phyloP scores from a whole-genome alignment of 164 flowering plant species.

The Chloranthus sessilifolius region DNA sequence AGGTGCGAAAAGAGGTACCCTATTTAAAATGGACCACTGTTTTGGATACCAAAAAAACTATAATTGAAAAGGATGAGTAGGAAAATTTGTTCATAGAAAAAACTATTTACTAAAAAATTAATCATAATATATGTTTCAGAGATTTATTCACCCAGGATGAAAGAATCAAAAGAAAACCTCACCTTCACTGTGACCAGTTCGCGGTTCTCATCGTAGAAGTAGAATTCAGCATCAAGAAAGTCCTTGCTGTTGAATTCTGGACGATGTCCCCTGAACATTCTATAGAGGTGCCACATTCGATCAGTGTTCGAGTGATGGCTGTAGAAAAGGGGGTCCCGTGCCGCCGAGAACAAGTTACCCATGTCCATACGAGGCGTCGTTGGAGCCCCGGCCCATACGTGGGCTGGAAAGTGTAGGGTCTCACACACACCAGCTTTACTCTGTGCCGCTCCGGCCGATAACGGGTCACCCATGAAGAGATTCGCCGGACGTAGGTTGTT shows the following conservation, averaged over 20 bases:
- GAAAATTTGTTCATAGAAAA: too few relatives aligned
- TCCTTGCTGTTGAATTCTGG: background rate
- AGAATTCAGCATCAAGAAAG: slow-evolving; percentile 3
- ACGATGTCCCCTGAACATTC: background rate
- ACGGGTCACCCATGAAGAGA: background rate
- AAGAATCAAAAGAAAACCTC: too few relatives aligned
- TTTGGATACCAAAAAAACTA: too few relatives aligned
- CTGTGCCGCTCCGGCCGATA: background rate
- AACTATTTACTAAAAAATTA: too few relatives aligned
- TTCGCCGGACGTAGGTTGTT: background rate
- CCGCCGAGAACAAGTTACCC: slow-evolving; percentile 5
- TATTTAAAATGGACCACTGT: too few relatives aligned
- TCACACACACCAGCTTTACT: background rate
- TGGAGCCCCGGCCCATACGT: background rate
- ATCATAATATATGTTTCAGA: too few relatives aligned
- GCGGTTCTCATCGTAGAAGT: slow-evolving; percentile 10
- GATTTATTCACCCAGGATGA: too few relatives aligned
- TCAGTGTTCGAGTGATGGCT: slow-evolving; percentile 1
- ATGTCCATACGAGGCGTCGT: background rate
- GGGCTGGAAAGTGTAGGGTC: background rate
- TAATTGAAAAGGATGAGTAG: too few relatives aligned
- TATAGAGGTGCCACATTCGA: slow-evolving; percentile 4
- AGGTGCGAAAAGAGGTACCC: too few relatives aligned
- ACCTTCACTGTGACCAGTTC: slow-evolving; percentile 7
- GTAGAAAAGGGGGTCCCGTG: slow-evolving; percentile 6